phyloP scores from a whole-genome alignment of 345 rosid genomes.

The Jatropha curcas region DNA sequence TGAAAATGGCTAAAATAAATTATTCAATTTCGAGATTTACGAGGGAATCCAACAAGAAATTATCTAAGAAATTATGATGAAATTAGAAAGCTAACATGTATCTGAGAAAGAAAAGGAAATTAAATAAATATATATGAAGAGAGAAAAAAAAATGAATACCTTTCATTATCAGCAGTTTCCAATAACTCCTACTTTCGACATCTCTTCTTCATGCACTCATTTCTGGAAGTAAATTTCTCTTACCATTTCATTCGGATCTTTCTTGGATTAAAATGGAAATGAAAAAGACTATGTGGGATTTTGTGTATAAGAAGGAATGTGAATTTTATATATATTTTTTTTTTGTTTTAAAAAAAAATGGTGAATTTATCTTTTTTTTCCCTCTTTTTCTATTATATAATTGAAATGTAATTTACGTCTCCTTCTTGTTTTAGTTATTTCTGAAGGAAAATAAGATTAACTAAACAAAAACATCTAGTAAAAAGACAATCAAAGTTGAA shows the following conservation, averaged over 20 bases:
- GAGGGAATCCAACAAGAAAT: not conserved
- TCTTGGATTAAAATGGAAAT: not conserved
- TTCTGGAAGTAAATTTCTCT: not conserved
- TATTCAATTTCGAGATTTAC: not conserved
- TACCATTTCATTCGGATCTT: not conserved
- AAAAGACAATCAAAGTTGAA: too few species aligned
- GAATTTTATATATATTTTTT: too few species aligned
- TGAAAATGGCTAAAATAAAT: too few species aligned
- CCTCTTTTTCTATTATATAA: too few species aligned
- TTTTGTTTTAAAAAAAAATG: too few species aligned
- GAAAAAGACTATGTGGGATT: too few species aligned
- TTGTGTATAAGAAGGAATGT: too few species aligned
- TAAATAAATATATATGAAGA: not conserved
- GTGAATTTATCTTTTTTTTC: too few species aligned
- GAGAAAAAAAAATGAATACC: not conserved
- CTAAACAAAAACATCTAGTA: too few species aligned
- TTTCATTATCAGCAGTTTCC: not conserved
- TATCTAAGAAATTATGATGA: not conserved
- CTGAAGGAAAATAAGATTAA: too few species aligned
- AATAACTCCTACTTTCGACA: not conserved
- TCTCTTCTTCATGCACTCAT: not conserved
- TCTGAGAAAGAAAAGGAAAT: not conserved
- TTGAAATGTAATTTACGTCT: too few species aligned
- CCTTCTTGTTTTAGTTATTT: too few species aligned
- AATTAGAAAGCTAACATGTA: not conserved